Evolutionary conservation across 2,329 filamentous ascomycete genomes (phyloP), one percentile per base, ranked within the genome.

Genomic region (Pseudocercospora eumusae): DNA sequence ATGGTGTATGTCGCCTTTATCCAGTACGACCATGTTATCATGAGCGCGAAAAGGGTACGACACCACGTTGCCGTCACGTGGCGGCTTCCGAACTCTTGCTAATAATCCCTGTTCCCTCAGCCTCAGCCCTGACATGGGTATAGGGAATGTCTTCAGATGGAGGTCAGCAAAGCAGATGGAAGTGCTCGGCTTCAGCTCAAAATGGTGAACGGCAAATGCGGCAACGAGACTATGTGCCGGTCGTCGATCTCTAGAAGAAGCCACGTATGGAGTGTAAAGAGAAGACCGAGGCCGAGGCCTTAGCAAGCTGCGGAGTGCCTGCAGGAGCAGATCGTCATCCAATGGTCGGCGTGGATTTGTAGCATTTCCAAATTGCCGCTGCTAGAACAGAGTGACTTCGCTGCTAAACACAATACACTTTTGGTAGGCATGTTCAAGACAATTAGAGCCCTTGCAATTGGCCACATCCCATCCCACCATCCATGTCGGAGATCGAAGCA

Each of bases 281-380:
- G 47, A 56, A 42, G 53, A 56, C 53, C 53, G 33, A 44, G 53
- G 53, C 53, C 53, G 15, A 27, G 25, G n/a, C n/a, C n/a, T n/a
- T 4, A 18, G 21, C 21, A 21, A 40, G 21, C 53, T 15, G 47
- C 15, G 47, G 47, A 52, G 47, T 25, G 47, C 53, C 31, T 56
- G 31, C 53, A 56, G 18, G 53, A 40, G 36, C 15, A 23, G 23
- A 42, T 13, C 9, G 42, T n/a, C n/a, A n/a, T n/a, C 53, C 53
- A 56, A 56, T 56, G 31, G 23, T 18, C 11, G 5, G 31, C 53
- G 18, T 20, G 31, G 33, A 56, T 56, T 56, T 42, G 53, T 56
- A n/a, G 27, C 28, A 10, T 52, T 52, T 52, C 47, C 53, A 56
- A 40, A 56, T 40, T 40, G 31, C 53, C 20, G 33, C 20, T 56